Base-by-base conservation (phyloP, 345 rosid species). In the Salix koriyanagi region DNA sequence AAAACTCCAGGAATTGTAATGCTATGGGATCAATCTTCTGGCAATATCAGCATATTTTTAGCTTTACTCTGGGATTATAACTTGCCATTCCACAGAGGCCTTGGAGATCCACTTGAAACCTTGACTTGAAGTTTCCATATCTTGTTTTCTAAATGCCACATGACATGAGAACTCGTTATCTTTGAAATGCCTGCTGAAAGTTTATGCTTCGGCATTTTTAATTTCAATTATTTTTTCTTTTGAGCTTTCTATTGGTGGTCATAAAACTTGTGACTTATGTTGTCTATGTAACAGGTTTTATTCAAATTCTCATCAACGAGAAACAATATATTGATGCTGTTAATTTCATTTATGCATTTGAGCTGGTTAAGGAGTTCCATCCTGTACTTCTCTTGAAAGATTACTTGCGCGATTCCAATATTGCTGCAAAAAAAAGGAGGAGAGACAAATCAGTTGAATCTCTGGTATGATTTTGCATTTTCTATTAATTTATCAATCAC, bases 261-360 rank as follows among this genome's bases (percentile, higher is more conserved):
- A 15, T 56, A 19, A 13, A 19, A 19, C 28, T 9, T 21, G n/a
- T 26, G 21, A 19, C 64, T 25, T 7, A 58, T 58, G 26, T n/a
- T 25, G 23, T 36, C 62, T 76, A 36, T 58, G 69, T 61, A 15
- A 70, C 81, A 88, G 91, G 72, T 46, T 77, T 87, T 46, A 71
- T 84, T 65, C 16, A 30, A 39, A 71, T 46, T 46, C 88, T 87
- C 21, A 56, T 83, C 37, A 18, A 8, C 34, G 77, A 75, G 75
- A 80, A 77, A 34, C 58, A 79, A 73, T 69, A 65, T 56, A 13
- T 83, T 6, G 77, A 81, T 50, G 87, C 90, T 37, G 23, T 80
- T 44, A 67, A 56, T 67, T 80, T 82, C 70, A 83, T 85, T n/a
- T 79, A 77, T 76, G 79, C 85, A 6, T 77, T 83, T 76, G 72